A percentile compares a stretch with the other conserved stretches of the same genome.
Evolutionary conservation across 2,329 filamentous ascomycete genomes (phyloP).

Genomic region (Botrytis paeoniae): DNA sequence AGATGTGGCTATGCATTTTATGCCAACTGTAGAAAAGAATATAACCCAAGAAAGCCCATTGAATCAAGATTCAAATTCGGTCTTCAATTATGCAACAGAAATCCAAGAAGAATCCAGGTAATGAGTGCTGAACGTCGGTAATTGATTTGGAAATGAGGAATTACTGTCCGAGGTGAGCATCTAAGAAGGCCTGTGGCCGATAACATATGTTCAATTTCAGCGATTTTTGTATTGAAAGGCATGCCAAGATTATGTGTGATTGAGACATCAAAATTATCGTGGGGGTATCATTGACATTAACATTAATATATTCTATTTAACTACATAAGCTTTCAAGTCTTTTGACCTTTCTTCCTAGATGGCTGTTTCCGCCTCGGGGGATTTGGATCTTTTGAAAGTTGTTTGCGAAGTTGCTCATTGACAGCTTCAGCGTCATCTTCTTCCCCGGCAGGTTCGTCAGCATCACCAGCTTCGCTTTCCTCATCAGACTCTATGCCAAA

Average conservation of each 20-base stretch:
- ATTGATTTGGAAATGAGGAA: neutral
- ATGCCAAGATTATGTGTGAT: neutral
- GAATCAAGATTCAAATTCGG: neutral
- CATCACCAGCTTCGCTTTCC: conserved; percentile 42
- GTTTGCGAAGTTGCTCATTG: conserved; percentile 35
- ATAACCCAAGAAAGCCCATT: neutral
- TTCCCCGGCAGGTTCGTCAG: conserved; percentile 30
- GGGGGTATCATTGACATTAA: conserved; percentile 13
- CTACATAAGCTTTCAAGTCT: conserved; percentile 18
- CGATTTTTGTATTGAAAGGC: neutral
- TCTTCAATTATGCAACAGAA: neutral
- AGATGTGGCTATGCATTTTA: neutral
- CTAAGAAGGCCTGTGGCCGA: neutral
- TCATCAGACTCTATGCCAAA: conserved; percentile 39
- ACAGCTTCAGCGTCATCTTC: conserved; percentile 33
- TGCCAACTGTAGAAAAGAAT: neutral
- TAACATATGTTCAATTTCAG: neutral
- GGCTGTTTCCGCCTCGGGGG: conserved; percentile 24
- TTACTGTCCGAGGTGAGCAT: neutral
- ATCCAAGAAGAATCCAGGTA: neutral
- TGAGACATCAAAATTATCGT: neutral
- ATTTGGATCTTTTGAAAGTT: conserved; percentile 30
- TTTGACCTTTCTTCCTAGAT: conserved; percentile 37
- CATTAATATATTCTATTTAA: conserved; percentile 10
- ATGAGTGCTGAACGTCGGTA: neutral